Evolutionary conservation across 257 asterid genomes (phyloP).

Genomic region (Lithospermum erythrorhizon): DNA sequence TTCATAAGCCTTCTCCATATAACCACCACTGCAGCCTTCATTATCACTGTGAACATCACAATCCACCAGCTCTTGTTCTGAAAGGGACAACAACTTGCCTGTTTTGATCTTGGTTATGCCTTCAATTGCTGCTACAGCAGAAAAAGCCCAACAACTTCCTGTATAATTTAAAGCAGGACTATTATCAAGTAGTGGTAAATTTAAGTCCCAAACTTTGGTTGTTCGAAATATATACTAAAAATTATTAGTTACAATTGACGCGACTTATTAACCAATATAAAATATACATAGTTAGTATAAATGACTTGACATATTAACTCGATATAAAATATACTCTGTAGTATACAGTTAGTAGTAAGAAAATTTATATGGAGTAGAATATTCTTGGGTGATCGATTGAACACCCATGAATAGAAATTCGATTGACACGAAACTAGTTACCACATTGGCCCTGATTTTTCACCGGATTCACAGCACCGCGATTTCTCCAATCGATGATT

Average conservation of each 20-base stretch:
- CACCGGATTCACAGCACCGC: constrained; percentile 52
- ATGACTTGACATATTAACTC: too few relatives aligned
- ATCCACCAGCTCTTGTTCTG: constrained; percentile 60
- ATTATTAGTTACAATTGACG: too few relatives aligned
- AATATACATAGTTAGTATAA: too few relatives aligned
- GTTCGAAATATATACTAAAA: too few relatives aligned
- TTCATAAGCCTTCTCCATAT: constrained; percentile 38
- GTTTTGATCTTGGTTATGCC: constrained; percentile 56
- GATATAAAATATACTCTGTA: too few relatives aligned
- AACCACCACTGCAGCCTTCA: constrained; percentile 53
- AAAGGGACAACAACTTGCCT: constrained; percentile 39
- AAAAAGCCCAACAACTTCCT: constrained; percentile 86
- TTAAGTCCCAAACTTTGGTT: too few relatives aligned
- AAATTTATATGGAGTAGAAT: too few relatives aligned
- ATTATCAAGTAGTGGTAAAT: too few relatives aligned
- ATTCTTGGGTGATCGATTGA: too few relatives aligned
- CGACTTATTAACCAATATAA: too few relatives aligned
- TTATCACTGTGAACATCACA: constrained; percentile 27
- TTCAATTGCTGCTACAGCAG: constrained; percentile 61
- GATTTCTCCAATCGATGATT: constrained; percentile 52
- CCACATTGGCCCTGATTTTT: constrained; percentile 57
- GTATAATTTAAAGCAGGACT: not conserved
- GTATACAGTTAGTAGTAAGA: too few relatives aligned
- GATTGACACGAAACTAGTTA: constrained; percentile 10
- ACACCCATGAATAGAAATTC: too few relatives aligned